Conservation (phyloP, 2,329 filamentous ascomycete species). For the Epicoccum sorghinum region DNA sequence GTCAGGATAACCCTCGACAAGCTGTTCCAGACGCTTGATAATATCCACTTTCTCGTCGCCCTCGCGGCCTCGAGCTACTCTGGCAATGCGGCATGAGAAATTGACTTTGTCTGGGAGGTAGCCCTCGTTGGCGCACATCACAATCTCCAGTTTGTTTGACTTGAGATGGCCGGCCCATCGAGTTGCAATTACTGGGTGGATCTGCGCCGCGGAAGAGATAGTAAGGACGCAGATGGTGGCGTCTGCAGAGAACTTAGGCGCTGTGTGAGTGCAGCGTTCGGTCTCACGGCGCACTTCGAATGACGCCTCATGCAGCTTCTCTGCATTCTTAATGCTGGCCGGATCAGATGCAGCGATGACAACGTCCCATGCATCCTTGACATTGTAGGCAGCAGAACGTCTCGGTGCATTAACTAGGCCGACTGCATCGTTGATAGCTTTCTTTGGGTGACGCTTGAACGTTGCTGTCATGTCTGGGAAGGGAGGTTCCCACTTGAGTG, state of each 20-base stretch:
- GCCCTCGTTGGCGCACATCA: slow-evolving; percentile 71
- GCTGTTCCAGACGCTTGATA: slow-evolving; percentile 61
- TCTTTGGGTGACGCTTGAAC: slow-evolving; percentile 67
- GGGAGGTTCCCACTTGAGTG: slow-evolving; percentile 68
- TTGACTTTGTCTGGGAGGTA: slow-evolving; percentile 69
- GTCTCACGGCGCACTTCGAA: slow-evolving; percentile 67
- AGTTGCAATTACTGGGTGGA: slow-evolving; percentile 71
- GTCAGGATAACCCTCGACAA: slow-evolving; percentile 51
- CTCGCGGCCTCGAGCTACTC: slow-evolving; percentile 60
- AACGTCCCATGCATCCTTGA: slow-evolving; percentile 65
- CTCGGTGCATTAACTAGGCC: slow-evolving; percentile 70
- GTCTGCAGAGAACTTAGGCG: slow-evolving; percentile 68
- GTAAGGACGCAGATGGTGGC: slow-evolving; percentile 67
- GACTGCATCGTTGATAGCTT: slow-evolving; percentile 66
- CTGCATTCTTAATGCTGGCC: slow-evolving; percentile 57
- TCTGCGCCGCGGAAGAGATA: slow-evolving; percentile 65
- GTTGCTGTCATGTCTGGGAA: slow-evolving; percentile 69
- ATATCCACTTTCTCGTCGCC: slow-evolving; percentile 63
- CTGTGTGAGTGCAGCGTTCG: slow-evolving; percentile 64
- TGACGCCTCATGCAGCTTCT: slow-evolving; percentile 59
- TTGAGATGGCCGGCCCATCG: slow-evolving; percentile 68
- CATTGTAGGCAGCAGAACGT: slow-evolving; percentile 65
- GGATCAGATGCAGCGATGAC: slow-evolving; percentile 60
- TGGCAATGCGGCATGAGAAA: slow-evolving; percentile 69
- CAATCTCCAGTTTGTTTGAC: slow-evolving; percentile 65